These are phyloP conservation scores for Flaveria bidentis DNA, from an alignment of 129 eudicot species.

Conservation along the genomic window DNA sequence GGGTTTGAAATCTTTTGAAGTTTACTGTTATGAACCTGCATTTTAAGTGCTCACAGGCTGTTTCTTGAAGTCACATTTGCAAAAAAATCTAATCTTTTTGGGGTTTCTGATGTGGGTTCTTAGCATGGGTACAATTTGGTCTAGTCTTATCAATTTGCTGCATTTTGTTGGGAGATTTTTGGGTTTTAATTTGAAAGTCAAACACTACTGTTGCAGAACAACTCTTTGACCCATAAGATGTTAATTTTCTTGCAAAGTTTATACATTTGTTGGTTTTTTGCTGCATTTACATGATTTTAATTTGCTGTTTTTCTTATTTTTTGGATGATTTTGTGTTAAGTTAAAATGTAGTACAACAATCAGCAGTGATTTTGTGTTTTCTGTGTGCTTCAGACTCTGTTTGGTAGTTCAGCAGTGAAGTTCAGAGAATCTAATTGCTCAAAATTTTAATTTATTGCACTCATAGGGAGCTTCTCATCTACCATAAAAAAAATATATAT, in stretches of 20 bases:
- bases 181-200: too few species aligned
- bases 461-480: constrained; percentile 30
- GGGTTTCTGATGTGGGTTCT: constrained; percentile 5
- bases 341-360: neutral
- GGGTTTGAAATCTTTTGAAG: neutral
- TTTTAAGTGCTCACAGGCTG: neutral
- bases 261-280: neutral
- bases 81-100: neutral
- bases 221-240: too few species aligned
- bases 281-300: neutral
- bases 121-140: neutral
- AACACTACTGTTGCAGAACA: too few species aligned
- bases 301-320: neutral
- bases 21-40: neutral
- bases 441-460: constrained; percentile 27
- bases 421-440: constrained; percentile 27
- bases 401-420: constrained; percentile 13
- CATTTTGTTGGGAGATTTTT: too few species aligned
- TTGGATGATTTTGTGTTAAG: neutral
- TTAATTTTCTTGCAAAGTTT: neutral
- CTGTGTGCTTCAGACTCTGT: constrained; percentile 31
- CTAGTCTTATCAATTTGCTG: neutral
- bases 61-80: constrained; percentile 19
- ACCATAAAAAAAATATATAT: neutral
- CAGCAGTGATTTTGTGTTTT: neutral